A percentile compares a stretch with the other conserved stretches of the same genome.
Conservation (phyloP, 805 yeast genomes). For the Cyberlindnera amylophila region DNA sequence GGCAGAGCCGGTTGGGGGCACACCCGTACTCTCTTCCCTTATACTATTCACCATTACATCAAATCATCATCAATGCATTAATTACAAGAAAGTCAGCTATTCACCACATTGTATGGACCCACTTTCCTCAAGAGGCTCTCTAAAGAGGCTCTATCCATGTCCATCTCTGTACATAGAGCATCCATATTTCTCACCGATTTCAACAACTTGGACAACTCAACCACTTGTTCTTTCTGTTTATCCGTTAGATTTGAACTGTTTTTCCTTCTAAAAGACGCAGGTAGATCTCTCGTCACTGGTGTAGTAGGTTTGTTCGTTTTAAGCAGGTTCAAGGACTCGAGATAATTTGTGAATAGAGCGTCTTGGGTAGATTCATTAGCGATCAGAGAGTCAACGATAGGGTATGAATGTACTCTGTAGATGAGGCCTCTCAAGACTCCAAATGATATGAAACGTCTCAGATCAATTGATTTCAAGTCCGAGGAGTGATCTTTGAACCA, state of each 20-base stretch:
- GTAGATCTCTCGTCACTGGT: background rate
- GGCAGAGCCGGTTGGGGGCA: too few species aligned
- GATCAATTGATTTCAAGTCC: conserved; percentile 61
- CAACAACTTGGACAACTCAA: conserved; percentile 34
- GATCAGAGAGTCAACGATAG: conserved; percentile 32
- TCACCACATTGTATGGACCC: conserved; percentile 49
- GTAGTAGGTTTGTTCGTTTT: background rate
- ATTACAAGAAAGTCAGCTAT: conserved; percentile 23
- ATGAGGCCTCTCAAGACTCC: conserved; percentile 81
- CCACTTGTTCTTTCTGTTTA: conserved; percentile 14
- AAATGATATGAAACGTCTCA: conserved; percentile 80
- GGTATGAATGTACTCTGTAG: conserved; percentile 76
- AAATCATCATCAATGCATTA: too few species aligned
- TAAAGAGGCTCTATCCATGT: conserved; percentile 50
- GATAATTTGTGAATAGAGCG: conserved; percentile 10
- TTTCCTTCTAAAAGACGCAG: conserved; percentile 2
- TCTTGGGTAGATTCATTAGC: conserved; percentile 19
- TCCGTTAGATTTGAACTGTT: conserved; percentile 14
- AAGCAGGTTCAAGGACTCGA: conserved; percentile 5
- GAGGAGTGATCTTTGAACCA: conserved; percentile 75
- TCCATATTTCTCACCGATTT: conserved; percentile 56
- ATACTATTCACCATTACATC: too few species aligned
- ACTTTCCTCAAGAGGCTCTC: conserved; percentile 43
- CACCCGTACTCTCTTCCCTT: too few species aligned
- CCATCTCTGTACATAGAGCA: conserved; percentile 66